Evolutionary conservation across 371 early-diverging fungal species (phyloP).

Genomic region (Zychaea mexicana): DNA sequence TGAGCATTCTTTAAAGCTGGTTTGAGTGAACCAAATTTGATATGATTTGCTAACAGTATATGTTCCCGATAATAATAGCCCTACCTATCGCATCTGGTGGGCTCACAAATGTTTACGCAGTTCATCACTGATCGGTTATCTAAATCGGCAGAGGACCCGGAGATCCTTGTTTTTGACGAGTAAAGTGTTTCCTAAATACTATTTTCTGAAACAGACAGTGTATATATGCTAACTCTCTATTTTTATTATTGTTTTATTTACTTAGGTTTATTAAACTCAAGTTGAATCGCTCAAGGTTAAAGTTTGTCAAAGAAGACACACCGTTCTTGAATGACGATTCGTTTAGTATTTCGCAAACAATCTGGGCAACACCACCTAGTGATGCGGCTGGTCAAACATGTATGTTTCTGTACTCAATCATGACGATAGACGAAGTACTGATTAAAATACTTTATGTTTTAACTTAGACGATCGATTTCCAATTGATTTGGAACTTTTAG

Average conservation of each 20-base stretch:
- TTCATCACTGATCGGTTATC: slow-evolving; percentile 77
- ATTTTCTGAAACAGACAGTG: too few species aligned
- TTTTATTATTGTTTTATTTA: background rate
- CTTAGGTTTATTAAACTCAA: slow-evolving; percentile 84
- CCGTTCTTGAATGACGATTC: slow-evolving; percentile 70
- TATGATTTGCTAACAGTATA: background rate
- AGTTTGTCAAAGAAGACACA: slow-evolving; percentile 77
- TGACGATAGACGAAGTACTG: background rate
- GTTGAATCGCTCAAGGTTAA: slow-evolving; percentile 75
- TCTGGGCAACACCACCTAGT: slow-evolving; percentile 45
- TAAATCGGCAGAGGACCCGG: slow-evolving; percentile 67
- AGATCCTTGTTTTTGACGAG: slow-evolving; percentile 68
- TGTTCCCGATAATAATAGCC: slow-evolving; percentile 24
- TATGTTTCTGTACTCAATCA: too few species aligned
- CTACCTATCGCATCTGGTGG: slow-evolving; percentile 65
- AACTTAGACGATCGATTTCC: slow-evolving; percentile 35
- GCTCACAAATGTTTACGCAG: slow-evolving; percentile 83
- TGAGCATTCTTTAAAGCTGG: too few species aligned
- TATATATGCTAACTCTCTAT: background rate
- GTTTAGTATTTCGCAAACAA: slow-evolving; percentile 45
- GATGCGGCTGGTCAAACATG: slow-evolving; percentile 10
- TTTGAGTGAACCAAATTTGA: background rate
- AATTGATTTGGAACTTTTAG: slow-evolving; percentile 21
- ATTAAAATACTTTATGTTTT: background rate
- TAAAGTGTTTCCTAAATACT: background rate